A percentile compares a stretch with the other conserved stretches of the same genome.
These are phyloP conservation scores for Schizothecium vesticola DNA, from an alignment of 495 filamentous ascomycete genomes.

Conservation along the genomic window DNA sequence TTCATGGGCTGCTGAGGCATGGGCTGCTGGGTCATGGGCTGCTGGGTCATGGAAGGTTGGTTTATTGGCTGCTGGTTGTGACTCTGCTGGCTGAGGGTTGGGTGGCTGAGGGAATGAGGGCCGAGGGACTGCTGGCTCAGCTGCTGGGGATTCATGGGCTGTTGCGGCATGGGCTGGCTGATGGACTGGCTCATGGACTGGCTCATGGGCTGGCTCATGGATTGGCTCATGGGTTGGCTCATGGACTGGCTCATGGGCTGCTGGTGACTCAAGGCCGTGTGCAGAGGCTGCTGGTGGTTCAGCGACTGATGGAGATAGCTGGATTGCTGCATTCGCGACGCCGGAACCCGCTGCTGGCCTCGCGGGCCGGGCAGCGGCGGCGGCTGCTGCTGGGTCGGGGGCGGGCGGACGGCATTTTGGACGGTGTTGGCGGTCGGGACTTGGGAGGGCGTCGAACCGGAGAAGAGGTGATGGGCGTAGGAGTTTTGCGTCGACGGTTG, in stretches of 20 bases:
- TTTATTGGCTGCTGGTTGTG: slow-evolving; percentile 10
- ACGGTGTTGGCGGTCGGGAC: slow-evolving; percentile 32
- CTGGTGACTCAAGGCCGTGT: slow-evolving; percentile 6
- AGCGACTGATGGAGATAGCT: slow-evolving; percentile 32
- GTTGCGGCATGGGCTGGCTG: slow-evolving; percentile 7
- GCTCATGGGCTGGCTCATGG: slow-evolving; percentile 2
- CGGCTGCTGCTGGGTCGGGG: slow-evolving; percentile 28
- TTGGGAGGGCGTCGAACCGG: slow-evolving; percentile 31
- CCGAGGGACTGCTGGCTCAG: slow-evolving; percentile 18
- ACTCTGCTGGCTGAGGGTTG: slow-evolving; percentile 17
- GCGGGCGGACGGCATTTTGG: slow-evolving; percentile 36
- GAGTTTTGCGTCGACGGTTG: slow-evolving; percentile 22
- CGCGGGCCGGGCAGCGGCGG: slow-evolving; percentile 36
- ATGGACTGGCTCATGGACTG: slow-evolving; percentile 8
- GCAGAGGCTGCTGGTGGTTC: slow-evolving; percentile 24
- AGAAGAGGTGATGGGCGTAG: slow-evolving; percentile 34
- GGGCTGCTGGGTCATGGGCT: slow-evolving; percentile 19
- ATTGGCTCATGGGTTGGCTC: background rate
- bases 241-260: slow-evolving; percentile 19
- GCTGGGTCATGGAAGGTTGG: slow-evolving; percentile 17
- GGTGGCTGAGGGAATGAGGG: slow-evolving; percentile 17
- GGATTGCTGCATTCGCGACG: slow-evolving; percentile 31
- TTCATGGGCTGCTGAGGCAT: slow-evolving; percentile 17
- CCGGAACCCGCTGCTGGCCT: slow-evolving; percentile 27
- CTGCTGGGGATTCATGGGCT: slow-evolving; percentile 19